These are phyloP conservation scores for Diutina sp. DNA, from an alignment of 1,139 yeast species.

Conservation along the genomic window DNA sequence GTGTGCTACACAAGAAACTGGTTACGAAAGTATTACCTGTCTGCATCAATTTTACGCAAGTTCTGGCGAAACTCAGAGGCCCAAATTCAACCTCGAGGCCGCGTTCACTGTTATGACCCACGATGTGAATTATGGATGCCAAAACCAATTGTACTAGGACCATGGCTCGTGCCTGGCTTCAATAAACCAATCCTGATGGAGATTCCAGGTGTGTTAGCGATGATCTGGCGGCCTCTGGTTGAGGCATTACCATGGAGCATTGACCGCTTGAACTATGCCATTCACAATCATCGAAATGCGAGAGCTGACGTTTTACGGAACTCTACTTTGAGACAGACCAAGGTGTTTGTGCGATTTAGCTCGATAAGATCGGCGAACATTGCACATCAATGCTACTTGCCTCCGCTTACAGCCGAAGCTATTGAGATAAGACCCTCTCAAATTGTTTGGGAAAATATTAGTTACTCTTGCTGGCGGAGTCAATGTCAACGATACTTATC, in stretches of 20 bases:
- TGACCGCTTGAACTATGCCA: neutral
- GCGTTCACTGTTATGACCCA: neutral
- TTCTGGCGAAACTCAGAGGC: neutral
- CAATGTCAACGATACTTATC: conserved; percentile 28
- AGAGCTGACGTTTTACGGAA: conserved; percentile 5
- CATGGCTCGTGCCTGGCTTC: neutral
- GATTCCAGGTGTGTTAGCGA: neutral
- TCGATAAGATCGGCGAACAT: conserved; percentile 35
- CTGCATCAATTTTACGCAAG: neutral
- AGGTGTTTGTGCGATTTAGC: conserved; percentile 41
- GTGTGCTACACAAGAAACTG: neutral
- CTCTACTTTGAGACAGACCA: conserved; percentile 12
- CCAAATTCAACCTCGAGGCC: neutral
- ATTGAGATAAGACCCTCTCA: conserved; percentile 46
- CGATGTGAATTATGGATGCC: neutral
- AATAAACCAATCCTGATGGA: neutral
- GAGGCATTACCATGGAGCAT: neutral
- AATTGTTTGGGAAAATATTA: conserved; percentile 46
- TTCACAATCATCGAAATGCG: neutral
- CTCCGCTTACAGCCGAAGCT: conserved; percentile 28
- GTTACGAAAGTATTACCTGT: neutral
- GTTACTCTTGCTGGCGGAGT: conserved; percentile 18
- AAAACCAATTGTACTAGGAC: neutral
- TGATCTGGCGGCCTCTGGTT: neutral
- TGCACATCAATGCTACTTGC: conserved; percentile 37